Conservation (phyloP, 257 asterid genomes). For the Capsicum rhomboideum region DNA sequence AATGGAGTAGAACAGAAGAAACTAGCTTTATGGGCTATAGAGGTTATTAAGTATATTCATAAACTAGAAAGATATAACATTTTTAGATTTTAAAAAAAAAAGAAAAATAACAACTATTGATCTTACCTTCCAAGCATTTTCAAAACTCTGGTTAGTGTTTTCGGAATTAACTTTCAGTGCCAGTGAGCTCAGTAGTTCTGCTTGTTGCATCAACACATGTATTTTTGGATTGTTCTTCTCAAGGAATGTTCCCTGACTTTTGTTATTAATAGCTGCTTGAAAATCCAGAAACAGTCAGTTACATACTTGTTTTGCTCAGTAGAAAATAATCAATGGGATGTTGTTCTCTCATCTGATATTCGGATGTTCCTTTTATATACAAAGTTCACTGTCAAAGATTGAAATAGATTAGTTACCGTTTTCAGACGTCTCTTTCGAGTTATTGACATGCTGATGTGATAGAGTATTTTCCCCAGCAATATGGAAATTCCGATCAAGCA, state of each 20-base stretch:
- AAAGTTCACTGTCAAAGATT: neutral
- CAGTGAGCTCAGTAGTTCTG: constrained; percentile 5
- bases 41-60: neutral
- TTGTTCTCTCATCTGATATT: neutral
- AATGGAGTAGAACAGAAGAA: neutral
- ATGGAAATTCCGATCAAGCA: constrained; percentile 39
- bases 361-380: neutral
- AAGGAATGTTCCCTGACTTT: neutral
- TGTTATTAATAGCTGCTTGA: neutral
- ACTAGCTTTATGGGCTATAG: neutral
- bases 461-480: constrained; percentile 22
- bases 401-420: constrained; percentile 15
- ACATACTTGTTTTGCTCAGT: neutral
- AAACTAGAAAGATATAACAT: neutral
- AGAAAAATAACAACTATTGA: neutral
- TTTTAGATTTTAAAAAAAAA: neutral
- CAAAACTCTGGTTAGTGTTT: constrained; percentile 3
- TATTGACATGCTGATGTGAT: constrained; percentile 20
- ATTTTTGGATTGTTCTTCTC: constrained; percentile 8
- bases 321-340: neutral
- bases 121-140: constrained; percentile 9
- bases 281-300: neutral
- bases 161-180: constrained; percentile 1
- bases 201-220: constrained; percentile 3
- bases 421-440: constrained; percentile 22